Percentiles rank a stretch among this genome's conserved stretches.
Conservation (phyloP, 495 filamentous ascomycete species). For the Penicillium ochrochloron region DNA sequence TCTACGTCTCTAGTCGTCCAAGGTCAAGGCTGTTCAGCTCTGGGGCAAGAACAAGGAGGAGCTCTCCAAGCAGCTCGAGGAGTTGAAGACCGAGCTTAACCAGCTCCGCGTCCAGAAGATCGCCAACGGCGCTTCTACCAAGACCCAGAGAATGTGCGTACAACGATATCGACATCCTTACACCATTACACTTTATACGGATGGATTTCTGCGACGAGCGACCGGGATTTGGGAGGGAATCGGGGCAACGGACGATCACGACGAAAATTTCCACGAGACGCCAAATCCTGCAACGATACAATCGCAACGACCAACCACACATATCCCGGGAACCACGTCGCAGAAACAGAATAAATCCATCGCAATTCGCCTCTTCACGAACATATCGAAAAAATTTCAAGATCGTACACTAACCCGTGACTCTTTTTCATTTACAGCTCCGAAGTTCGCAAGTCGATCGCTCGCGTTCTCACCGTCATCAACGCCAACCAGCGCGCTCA, state of each 20-base stretch:
- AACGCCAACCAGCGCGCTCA: conserved; percentile 98
- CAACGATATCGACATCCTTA: conserved; percentile 28
- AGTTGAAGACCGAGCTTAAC: conserved; percentile 92
- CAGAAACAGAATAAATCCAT: background rate
- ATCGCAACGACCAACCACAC: background rate
- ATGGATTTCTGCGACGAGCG: conserved; percentile 22
- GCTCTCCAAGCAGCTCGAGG: conserved; percentile 87
- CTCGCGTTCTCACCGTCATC: conserved; percentile 97
- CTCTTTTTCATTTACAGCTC: conserved; percentile 61
- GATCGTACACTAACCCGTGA: conserved; percentile 31
- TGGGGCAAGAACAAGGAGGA: conserved; percentile 99
- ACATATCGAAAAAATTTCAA: conserved; percentile 18
- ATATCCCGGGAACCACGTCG: background rate
- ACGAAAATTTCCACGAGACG: conserved; percentile 13
- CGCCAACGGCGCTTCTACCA: conserved; percentile 84
- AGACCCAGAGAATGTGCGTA: conserved; percentile 96
- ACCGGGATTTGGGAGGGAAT: conserved; percentile 19
- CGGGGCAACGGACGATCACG: conserved; percentile 3
- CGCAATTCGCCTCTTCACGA: conserved; percentile 5
- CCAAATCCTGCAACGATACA: conserved; percentile 5
- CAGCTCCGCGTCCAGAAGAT: conserved; percentile 98
- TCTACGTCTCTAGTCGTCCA: conserved; percentile 69
- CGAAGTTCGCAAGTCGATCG: conserved; percentile 99
- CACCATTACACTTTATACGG: conserved; percentile 17
- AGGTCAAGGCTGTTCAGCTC: conserved; percentile 93